A percentile compares a stretch with the other conserved stretches of the same genome.
phyloP scores from a whole-genome alignment of 2,329 filamentous ascomycete species.

The Nigrospora osmanthi region DNA sequence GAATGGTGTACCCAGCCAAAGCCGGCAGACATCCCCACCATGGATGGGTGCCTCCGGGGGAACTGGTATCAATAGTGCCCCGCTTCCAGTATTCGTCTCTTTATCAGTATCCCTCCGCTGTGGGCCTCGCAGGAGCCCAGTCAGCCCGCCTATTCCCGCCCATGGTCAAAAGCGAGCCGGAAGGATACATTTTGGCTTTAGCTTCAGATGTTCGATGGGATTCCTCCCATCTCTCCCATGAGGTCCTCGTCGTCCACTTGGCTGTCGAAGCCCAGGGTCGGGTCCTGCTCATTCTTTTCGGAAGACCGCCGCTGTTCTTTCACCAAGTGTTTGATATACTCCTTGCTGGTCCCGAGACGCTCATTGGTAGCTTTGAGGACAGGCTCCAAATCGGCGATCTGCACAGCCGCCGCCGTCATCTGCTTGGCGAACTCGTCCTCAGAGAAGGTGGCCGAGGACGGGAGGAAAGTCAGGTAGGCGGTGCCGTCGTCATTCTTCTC shows the following conservation, averaged over 20 bases:
- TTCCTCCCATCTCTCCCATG: constrained; percentile 46
- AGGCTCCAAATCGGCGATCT: constrained; percentile 35
- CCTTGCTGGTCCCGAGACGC: constrained; percentile 45
- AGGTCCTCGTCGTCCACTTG: constrained; percentile 53
- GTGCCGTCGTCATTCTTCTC: constrained; percentile 34
- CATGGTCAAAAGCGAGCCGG: too few species aligned
- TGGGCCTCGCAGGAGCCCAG: too few species aligned
- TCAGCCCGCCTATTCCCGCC: too few species aligned
- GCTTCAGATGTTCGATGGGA: constrained; percentile 19
- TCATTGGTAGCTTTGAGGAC: constrained; percentile 45
- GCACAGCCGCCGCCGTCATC: constrained; percentile 30
- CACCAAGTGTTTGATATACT: constrained; percentile 42
- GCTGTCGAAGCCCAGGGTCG: constrained; percentile 32
- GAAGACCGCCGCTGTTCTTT: constrained; percentile 35
- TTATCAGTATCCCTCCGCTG: too few species aligned
- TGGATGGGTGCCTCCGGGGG: too few species aligned
- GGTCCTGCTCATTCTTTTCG: constrained; percentile 31
- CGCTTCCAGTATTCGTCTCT: too few species aligned
- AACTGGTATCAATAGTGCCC: too few species aligned
- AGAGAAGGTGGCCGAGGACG: constrained; percentile 31
- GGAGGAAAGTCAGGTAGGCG: constrained; percentile 43
- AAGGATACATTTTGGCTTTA: constrained; percentile 10
- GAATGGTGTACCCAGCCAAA: too few species aligned
- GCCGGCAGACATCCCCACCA: too few species aligned
- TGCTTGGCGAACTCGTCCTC: constrained; percentile 43